Evolutionary conservation across 1,139 yeast species (phyloP).

Genomic region (Suhomyces taliae): DNA sequence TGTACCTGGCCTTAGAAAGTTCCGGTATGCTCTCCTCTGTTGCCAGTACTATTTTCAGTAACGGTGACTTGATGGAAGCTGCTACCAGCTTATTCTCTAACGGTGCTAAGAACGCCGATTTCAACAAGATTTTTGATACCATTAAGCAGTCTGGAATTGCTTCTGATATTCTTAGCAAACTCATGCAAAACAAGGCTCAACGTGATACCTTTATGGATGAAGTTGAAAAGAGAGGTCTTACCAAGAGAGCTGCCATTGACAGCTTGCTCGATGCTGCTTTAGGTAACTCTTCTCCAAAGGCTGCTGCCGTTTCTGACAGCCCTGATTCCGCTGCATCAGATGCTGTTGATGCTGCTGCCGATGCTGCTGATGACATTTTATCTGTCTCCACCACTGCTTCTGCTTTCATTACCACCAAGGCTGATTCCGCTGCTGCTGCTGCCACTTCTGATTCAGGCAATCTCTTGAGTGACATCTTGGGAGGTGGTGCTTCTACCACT

Average conservation of each 20-base stretch:
- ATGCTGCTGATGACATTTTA: neutral
- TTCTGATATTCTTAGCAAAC: slow-evolving; percentile 22
- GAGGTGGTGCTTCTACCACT: neutral
- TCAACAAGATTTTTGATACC: slow-evolving; percentile 21
- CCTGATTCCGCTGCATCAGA: neutral
- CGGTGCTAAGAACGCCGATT: slow-evolving; percentile 22
- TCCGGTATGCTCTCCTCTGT: slow-evolving; percentile 26
- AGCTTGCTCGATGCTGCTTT: slow-evolving; percentile 10
- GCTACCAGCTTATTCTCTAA: slow-evolving; percentile 21
- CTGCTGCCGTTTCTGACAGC: slow-evolving; percentile 8
- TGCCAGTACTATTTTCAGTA: slow-evolving; percentile 23
- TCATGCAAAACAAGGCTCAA: slow-evolving; percentile 6
- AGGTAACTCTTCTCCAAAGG: slow-evolving; percentile 6
- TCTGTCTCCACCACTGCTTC: neutral
- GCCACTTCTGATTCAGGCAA: neutral
- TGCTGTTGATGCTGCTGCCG: neutral
- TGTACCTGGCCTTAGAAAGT: slow-evolving; percentile 23
- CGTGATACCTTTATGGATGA: slow-evolving; percentile 7
- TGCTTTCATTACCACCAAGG: neutral
- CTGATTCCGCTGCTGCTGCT: neutral
- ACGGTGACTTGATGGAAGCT: slow-evolving; percentile 19
- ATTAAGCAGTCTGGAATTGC: slow-evolving; percentile 22
- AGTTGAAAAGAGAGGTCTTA: slow-evolving; percentile 2
- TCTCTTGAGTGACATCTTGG: neutral
- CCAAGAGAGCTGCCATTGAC: slow-evolving; percentile 9